These are phyloP conservation scores for Umbelopsis sp. DNA, from an alignment of 192 early-diverging fungal species.

Conservation along the genomic window DNA sequence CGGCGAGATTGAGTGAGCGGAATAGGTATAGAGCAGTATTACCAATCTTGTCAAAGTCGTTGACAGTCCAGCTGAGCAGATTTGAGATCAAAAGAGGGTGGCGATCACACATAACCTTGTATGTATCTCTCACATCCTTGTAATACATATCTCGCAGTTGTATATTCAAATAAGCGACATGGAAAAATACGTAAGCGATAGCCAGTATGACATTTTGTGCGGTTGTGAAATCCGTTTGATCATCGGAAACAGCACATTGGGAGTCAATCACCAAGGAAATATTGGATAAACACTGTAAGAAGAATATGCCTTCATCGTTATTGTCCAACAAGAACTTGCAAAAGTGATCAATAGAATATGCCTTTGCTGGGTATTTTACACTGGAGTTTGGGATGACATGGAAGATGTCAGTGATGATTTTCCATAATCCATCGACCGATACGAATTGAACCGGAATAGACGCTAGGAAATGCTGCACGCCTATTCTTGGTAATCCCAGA, in stretches of 20 bases:
- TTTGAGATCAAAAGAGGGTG: conserved; percentile 38
- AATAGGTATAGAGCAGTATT: conserved; percentile 50
- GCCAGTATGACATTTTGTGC: background rate
- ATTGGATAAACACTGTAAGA: conserved; percentile 42
- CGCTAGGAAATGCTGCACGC: conserved; percentile 23
- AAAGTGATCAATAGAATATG: background rate
- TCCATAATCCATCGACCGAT: conserved; percentile 27
- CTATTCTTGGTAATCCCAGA: background rate
- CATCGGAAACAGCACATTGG: background rate
- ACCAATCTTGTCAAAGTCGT: conserved; percentile 40
- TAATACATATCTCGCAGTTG: conserved; percentile 39
- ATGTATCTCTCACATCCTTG: conserved; percentile 45
- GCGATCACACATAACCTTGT: conserved; percentile 38
- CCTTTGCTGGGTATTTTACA: background rate
- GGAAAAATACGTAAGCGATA: conserved; percentile 40
- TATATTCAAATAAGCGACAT: conserved; percentile 42
- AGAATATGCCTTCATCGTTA: conserved; percentile 37
- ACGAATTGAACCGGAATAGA: conserved; percentile 28
- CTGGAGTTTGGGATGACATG: background rate
- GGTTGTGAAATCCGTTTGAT: background rate
- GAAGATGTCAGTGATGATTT: conserved; percentile 16
- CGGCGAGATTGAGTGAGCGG: conserved; percentile 39
- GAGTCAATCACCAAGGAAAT: conserved; percentile 27
- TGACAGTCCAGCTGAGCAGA: conserved; percentile 41
- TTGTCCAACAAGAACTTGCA: conserved; percentile 1